Evolutionary conservation across 1,284 basidiomycete species (phyloP).

Genomic region (Hemileia vastatrix): DNA sequence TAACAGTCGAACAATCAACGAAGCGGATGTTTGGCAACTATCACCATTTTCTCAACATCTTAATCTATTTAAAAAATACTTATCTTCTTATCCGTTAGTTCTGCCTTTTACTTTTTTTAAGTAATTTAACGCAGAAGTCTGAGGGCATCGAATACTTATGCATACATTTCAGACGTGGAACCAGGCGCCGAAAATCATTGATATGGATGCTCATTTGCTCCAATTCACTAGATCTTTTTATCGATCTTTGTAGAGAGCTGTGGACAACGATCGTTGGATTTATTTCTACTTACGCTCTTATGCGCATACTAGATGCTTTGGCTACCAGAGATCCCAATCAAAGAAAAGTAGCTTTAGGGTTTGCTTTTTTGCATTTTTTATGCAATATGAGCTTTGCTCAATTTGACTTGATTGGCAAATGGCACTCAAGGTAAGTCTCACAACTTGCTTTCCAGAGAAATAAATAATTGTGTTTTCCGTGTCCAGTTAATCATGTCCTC

Average conservation of each 20-base stretch:
- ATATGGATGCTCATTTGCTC: constrained; percentile 5
- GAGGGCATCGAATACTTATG: not conserved
- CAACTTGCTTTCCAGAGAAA: no score
- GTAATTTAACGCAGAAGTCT: no score
- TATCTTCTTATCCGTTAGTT: not conserved
- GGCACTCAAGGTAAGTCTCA: constrained; percentile 52
- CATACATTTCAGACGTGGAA: not conserved
- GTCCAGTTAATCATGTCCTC: not conserved
- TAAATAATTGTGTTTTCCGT: no score
- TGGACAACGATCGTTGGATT: constrained; percentile 45
- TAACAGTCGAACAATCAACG: constrained; percentile 14
- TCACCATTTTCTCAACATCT: constrained; percentile 23
- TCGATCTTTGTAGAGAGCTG: constrained; percentile 7
- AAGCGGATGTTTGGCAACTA: constrained; percentile 20
- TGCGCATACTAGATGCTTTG: constrained; percentile 29
- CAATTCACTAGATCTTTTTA: constrained; percentile 11
- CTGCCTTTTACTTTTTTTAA: not conserved
- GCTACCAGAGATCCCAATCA: constrained; percentile 48
- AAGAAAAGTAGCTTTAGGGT: constrained; percentile 28
- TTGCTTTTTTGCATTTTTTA: constrained; percentile 30
- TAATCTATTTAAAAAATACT: not conserved
- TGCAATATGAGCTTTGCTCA: constrained; percentile 59
- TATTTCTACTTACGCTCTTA: constrained; percentile 32
- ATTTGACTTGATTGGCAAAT: constrained; percentile 56
- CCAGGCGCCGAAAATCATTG: not conserved